Evolutionary conservation across 352 stramenopile species (phyloP), one percentile per base, ranked within the genome.

Genomic region (Globisporangium splendens): DNA sequence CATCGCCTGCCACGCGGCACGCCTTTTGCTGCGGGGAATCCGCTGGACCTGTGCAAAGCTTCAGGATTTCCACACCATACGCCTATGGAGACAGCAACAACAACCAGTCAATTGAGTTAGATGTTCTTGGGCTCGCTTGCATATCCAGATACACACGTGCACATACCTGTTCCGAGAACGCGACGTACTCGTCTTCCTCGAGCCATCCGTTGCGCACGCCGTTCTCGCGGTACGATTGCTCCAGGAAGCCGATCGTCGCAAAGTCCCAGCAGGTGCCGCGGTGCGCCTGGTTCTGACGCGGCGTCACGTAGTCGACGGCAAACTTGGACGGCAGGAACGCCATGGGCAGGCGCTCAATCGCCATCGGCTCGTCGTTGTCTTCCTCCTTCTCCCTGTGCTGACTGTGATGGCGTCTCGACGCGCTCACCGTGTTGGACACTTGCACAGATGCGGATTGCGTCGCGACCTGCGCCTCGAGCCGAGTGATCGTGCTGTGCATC

Each of bases 211-310:
- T 79, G 38, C 56, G 59, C 28, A 91, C 61, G 44, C 80, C 83
- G 20, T 89, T 72, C 28, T 79, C 79, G 24, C 83, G 75, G 61
- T 93, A 93, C 54, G 80, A 90, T 56, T 89, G 78, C 63, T 93
- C 83, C 38, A 93, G 61, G 54, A 91, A 85, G 22, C 75, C 75
- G 46, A 93, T 83, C 8, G 83, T 91, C 2, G 83, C 80, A 51
- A 93, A 93, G 63, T 93, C 83, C 83, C 83, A 93, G 64, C 83
- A 93, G 3, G 80, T 93, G 41, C 83, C 83, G 41, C 83, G 83
- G 41, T 84, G 75, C 50, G 80, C 77, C 59, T 93, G 83, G 50
- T 93, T 72, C 61, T 89, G 72, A 0, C 83, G 80, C 20, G 80
- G 83, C 17, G 80, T 93, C 18, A 93, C 80, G 59, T 84, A 88